These are phyloP conservation scores for Aspergillus nomiae DNA, from an alignment of 2,329 filamentous ascomycete genomes.

Conservation along the genomic window DNA sequence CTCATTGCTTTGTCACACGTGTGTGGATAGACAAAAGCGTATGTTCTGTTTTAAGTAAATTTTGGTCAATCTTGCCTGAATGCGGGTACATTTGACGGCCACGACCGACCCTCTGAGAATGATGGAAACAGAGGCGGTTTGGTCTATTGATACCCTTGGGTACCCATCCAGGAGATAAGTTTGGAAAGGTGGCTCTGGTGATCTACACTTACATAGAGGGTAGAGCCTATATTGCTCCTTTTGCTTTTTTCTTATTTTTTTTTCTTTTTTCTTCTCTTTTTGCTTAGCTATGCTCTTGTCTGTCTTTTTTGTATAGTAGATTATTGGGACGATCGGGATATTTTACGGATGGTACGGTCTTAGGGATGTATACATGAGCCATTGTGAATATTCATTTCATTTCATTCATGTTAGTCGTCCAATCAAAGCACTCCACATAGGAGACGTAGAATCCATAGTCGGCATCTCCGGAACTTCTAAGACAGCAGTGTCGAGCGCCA, in stretches of 20 bases:
- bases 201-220: background rate
- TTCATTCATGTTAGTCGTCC: background rate
- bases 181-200: background rate
- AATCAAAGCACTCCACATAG: background rate
- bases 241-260: background rate
- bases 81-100: background rate
- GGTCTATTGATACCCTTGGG: slow-evolving; percentile 14
- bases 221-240: background rate
- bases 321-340: slow-evolving; percentile 1
- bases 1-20: background rate
- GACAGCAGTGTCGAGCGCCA: background rate
- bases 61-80: background rate
- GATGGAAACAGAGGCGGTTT: background rate
- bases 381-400: slow-evolving; percentile 3
- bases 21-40: background rate
- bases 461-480: background rate
- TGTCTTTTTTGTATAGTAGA: slow-evolving; percentile 13
- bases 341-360: slow-evolving; percentile 10
- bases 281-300: background rate
- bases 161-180: slow-evolving; percentile 4
- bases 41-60: background rate
- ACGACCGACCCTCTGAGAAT: background rate
- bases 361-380: slow-evolving; percentile 6
- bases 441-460: background rate
- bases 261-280: slow-evolving; percentile 4